Conservation (phyloP, 306 rosid species). For the Spatholobus suberectus region DNA sequence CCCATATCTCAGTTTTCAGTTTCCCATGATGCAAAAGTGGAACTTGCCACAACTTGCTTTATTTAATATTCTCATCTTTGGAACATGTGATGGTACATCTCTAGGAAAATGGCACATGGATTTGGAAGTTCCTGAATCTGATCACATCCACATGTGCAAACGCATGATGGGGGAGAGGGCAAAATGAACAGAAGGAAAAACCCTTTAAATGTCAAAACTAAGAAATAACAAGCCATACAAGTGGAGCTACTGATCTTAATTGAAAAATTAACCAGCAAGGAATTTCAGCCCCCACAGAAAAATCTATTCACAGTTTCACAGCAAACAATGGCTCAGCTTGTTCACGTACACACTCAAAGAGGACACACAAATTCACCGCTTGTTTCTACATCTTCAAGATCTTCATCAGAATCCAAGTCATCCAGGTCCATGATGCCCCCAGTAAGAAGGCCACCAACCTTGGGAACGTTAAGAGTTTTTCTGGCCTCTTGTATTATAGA, state of each 20-base stretch:
- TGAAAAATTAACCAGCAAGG: conserved; percentile 20
- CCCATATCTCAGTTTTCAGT: neutral
- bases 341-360: conserved; percentile 44
- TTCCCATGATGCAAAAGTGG: neutral
- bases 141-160: neutral
- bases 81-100: neutral
- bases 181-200: neutral
- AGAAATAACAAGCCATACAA: conserved; percentile 31
- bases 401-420: conserved; percentile 72
- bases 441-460: conserved; percentile 44
- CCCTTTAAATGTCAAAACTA: conserved; percentile 5
- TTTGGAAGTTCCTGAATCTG: neutral
- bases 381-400: conserved; percentile 64
- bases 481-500: conserved; percentile 79
- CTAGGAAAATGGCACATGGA: neutral
- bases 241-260: conserved; percentile 20
- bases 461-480: conserved; percentile 44
- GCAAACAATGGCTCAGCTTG: conserved; percentile 18
- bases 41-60: conserved; percentile 25
- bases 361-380: conserved; percentile 73
- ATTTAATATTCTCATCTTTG: conserved; percentile 32
- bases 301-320: conserved; percentile 23
- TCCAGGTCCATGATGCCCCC: conserved; percentile 78
- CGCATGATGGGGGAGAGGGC: neutral
- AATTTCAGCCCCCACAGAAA: conserved; percentile 21